Percentiles rank a stretch among this genome's conserved stretches.
These are phyloP conservation scores for Agaricus sinodeliciosus DNA, from an alignment of 768 basidiomycete genomes.

Conservation along the genomic window DNA sequence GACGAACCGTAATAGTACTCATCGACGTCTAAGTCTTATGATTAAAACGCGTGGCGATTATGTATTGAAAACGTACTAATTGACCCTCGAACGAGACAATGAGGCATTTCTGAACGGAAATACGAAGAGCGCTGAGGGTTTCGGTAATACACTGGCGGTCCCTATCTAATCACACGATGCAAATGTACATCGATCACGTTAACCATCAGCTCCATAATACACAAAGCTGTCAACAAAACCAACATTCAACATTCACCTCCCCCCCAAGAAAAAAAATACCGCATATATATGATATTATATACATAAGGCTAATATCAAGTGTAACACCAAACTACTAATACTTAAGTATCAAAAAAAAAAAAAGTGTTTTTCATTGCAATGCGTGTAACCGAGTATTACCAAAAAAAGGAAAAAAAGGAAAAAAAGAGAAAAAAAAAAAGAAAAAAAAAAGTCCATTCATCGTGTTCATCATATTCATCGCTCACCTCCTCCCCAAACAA, in stretches of 20 bases:
- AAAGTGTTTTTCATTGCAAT: not conserved
- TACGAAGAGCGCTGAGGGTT: no score
- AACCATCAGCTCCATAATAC: no score
- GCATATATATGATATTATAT: no score
- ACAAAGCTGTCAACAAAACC: no score
- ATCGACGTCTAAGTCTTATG: conserved; percentile 36
- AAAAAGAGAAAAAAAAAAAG: not conserved
- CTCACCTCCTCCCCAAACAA: not conserved
- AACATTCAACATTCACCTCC: no score
- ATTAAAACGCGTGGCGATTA: no score
- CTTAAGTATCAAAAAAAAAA: not conserved
- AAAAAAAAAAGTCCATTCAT: not conserved
- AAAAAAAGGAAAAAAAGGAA: not conserved
- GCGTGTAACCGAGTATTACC: not conserved
- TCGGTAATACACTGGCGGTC: no score
- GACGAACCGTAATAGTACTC: conserved; percentile 49
- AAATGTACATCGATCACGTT: no score
- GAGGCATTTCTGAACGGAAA: not conserved
- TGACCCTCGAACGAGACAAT: conserved; percentile 40
- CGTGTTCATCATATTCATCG: no score
- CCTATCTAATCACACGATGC: no score
- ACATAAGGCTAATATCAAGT: no score
- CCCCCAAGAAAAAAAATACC: no score
- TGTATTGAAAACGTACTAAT: conserved; percentile 31
- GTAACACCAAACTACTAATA: not conserved